Base-by-base conservation (phyloP, 2,329 filamentous ascomycete species). In the Alternaria novae-zelandiae region DNA sequence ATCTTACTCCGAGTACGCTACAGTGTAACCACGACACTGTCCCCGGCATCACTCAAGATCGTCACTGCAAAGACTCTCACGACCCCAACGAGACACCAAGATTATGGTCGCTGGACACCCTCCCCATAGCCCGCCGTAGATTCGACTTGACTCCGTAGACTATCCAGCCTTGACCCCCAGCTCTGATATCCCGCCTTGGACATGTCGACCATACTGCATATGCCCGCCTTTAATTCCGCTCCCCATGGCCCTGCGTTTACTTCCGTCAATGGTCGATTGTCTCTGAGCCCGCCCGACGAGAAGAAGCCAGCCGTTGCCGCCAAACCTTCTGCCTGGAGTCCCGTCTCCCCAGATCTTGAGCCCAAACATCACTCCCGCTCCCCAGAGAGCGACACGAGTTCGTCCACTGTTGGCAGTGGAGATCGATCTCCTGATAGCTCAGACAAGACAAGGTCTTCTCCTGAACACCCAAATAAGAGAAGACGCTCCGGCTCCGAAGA, bases 401-500 rank as follows among this genome's bases (percentile, higher is more conserved):
- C 76, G 32, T 70, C 75, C 44, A 63, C 67, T 20, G 57, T 65
- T 15, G 67, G 67, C 59, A 65, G 64, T 21, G 61, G 65, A 55
- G 72, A 71, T 17, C 59, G 49, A 11, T 76, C 77, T 13, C 69
- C 72, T 11, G 61, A 67, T 11, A 78, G 72, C 47, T 71, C 76
- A 79, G 87, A 89, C 73, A 86, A 86, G 69, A 79, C 85, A 61
- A 94, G 93, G 79, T 53, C 49, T 21, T 53, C 49, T 12, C 69
- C 72, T 8, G 63, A 67, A 13, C 77, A 73, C 57, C 70, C 76
- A 79, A 87, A 89, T 72, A 86, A 86, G 69, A 79, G 85, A 61
- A 95, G 93, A 79, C 87, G 91, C 64, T 93, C 91, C 7, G 82
- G 84, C 49, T 92, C 90, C 6, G 78, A 83, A 69, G 69, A 74